Evolutionary conservation across 768 basidiomycete genomes (phyloP).

Genomic region (Mycena leptocephala): DNA sequence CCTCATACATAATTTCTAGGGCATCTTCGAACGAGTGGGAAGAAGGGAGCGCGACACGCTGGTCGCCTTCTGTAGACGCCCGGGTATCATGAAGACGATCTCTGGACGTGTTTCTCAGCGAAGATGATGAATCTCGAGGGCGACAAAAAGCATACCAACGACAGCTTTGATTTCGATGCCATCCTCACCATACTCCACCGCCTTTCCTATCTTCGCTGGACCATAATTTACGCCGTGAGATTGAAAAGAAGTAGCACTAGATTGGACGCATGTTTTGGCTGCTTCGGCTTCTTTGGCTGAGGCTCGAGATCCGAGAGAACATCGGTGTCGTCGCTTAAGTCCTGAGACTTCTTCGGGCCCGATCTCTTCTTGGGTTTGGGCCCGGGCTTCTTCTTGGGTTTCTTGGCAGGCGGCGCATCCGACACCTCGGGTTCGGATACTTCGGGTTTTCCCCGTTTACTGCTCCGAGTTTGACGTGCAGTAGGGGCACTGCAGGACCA

Average conservation of each 20-base stretch:
- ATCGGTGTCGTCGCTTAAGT: neutral
- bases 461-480: neutral
- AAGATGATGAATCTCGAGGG: neutral
- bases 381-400: neutral
- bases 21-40: conserved; percentile 13
- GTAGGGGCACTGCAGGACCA: no score
- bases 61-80: neutral
- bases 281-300: no score
- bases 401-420: neutral
- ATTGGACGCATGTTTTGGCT: no score
- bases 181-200: neutral
- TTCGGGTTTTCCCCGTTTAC: neutral
- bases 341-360: neutral
- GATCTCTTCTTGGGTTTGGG: no score
- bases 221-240: neutral
- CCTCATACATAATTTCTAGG: neutral
- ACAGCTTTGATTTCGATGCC: neutral
- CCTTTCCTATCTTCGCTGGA: neutral
- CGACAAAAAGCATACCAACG: neutral
- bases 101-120: neutral
- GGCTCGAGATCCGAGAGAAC: neutral
- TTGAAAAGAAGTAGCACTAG: no score
- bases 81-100: conserved; percentile 7
- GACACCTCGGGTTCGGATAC: neutral
- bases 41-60: neutral